Conservation (phyloP, 306 rosid genomes). For the Macrotyloma uniflorum region DNA sequence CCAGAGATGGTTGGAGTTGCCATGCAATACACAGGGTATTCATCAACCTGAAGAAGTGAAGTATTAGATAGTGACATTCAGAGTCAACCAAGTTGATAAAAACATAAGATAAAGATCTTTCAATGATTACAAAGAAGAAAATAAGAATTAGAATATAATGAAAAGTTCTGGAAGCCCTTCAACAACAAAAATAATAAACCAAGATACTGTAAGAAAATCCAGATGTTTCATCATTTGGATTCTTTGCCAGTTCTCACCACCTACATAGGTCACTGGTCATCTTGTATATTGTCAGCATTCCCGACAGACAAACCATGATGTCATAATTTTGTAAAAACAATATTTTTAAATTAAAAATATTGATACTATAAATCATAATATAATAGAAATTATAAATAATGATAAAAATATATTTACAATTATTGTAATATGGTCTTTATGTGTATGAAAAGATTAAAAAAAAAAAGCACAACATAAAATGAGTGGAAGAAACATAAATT, state of each 20-base stretch:
- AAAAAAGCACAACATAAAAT: background rate
- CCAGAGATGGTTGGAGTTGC: slow-evolving; percentile 84
- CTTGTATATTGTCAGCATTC: background rate
- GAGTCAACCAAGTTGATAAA: slow-evolving; percentile 10
- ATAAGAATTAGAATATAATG: slow-evolving; percentile 5
- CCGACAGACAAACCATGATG: background rate
- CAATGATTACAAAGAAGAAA: slow-evolving; percentile 2
- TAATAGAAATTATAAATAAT: background rate
- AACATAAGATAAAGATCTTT: slow-evolving; percentile 15
- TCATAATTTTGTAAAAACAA: slow-evolving; percentile 10
- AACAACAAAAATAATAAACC: slow-evolving; percentile 7
- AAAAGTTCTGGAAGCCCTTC: slow-evolving; percentile 7
- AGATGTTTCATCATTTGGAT: slow-evolving; percentile 2
- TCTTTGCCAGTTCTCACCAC: background rate
- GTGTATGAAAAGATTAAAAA: background rate
- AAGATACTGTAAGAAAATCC: background rate
- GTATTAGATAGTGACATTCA: slow-evolving; percentile 22
- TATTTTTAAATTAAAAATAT: background rate
- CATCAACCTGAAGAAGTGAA: slow-evolving; percentile 63
- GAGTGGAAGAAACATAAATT: slow-evolving; percentile 9
- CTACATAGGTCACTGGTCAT: background rate
- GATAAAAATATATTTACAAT: background rate
- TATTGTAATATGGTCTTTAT: background rate
- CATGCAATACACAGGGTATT: slow-evolving; percentile 84
- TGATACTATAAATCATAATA: background rate